Conservation (phyloP, 768 basidiomycete genomes). For the Phanerochaete carnosa region DNA sequence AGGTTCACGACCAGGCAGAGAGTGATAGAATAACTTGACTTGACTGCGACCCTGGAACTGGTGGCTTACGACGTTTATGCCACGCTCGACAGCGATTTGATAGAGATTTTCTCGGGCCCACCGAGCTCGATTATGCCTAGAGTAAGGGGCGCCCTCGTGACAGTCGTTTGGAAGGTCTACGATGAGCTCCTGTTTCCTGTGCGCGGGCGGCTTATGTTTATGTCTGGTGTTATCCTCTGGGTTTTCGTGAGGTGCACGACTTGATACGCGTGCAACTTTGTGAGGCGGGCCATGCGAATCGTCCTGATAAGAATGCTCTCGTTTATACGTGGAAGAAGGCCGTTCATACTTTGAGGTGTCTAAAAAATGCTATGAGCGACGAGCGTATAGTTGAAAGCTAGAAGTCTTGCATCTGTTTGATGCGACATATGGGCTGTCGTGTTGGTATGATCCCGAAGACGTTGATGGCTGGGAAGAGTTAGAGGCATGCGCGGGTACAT, state of each 20-base stretch:
- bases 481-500: background rate
- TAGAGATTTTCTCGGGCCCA: background rate
- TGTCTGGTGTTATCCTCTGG: background rate
- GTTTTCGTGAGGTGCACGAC: background rate
- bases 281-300: background rate
- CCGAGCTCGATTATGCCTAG: background rate
- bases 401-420: background rate
- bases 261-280: background rate
- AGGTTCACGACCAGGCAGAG: background rate
- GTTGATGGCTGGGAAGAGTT: background rate
- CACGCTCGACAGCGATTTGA: background rate
- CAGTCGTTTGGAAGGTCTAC: conserved; percentile 1
- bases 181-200: background rate
- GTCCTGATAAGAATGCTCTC: background rate
- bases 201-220: background rate
- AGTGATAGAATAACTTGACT: background rate
- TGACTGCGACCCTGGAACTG: background rate
- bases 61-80: background rate
- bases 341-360: background rate
- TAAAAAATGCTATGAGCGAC: background rate
- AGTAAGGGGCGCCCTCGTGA: background rate
- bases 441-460: background rate
- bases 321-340: background rate
- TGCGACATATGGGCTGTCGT: background rate
- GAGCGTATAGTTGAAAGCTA: background rate